Percentiles rank a stretch among this genome's conserved stretches.
phyloP scores from a whole-genome alignment of 768 basidiomycete genomes.

The Trametes villosa region DNA sequence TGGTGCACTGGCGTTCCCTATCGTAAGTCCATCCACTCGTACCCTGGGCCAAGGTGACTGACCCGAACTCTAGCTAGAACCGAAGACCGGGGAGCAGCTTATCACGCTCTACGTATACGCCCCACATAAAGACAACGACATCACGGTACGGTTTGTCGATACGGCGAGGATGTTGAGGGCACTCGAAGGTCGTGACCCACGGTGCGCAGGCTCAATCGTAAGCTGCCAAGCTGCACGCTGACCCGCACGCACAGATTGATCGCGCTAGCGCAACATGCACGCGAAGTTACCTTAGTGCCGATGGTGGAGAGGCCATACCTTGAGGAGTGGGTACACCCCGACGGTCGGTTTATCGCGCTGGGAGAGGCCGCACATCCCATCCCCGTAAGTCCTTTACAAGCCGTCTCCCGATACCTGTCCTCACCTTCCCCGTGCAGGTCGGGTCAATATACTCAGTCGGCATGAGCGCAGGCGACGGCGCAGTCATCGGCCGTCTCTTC shows the following conservation, averaged over 20 bases:
- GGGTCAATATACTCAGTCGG: constrained; percentile 23
- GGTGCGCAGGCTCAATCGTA: constrained; percentile 5
- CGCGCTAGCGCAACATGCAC: constrained; percentile 21
- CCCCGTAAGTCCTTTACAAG: constrained; percentile 24
- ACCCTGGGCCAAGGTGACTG: background rate
- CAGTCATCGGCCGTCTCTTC: constrained; percentile 40
- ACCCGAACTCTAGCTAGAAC: background rate
- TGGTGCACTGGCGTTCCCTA: constrained; percentile 23
- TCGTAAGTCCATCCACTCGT: constrained; percentile 11
- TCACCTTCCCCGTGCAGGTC: background rate
- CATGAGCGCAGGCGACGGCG: constrained; percentile 38
- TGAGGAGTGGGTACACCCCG: constrained; percentile 38
- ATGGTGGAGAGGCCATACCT: constrained; percentile 23
- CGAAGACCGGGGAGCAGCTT: constrained; percentile 5
- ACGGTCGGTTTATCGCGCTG: constrained; percentile 31
- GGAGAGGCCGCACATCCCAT: constrained; percentile 41
- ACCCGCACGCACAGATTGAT: constrained; percentile 15
- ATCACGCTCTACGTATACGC: constrained; percentile 15
- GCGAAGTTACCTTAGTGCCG: constrained; percentile 8
- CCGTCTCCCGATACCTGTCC: background rate
- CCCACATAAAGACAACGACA: background rate
- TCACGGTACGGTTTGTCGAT: background rate
- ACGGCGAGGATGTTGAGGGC: constrained; percentile 11
- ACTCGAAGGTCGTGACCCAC: constrained; percentile 22
- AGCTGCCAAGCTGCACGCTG: background rate